Base-by-base conservation (phyloP, 805 yeast species). In the Soucietia sequanensis region DNA sequence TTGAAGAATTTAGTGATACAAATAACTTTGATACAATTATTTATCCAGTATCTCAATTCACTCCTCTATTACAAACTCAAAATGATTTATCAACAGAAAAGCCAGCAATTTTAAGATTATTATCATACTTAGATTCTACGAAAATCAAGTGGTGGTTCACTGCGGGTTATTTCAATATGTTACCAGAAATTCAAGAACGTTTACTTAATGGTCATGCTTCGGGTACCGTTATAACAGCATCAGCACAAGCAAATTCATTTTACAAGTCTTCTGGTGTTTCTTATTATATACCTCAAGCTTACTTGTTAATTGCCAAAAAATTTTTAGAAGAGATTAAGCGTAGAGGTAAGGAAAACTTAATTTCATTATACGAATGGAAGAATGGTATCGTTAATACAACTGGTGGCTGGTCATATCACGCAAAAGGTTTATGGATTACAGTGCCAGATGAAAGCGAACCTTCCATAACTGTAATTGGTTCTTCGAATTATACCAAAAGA, bases 351-450 rank as follows among this genome's bases (percentile, higher is more conserved):
- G 62, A 67, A 12, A 38, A 63, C 2, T 46, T 65, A 23, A 79
- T 91, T 20, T 58, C 63, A 13, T 63, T 93, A 23, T 70, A 70
- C 37, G 98, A 91, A 58, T 93, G 99, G 99, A 74, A 76, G 50
- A 78, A 76, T 31, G 99, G 99, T 1, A 66, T 79, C 3, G 95
- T 88, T 3, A 87, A 88, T 52, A 75, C 84, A 6, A 75, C 80
- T 0, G 74, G 69, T 19, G 99, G 99, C 1, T 91, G 99, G 98
- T 86, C 97, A 0, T 93, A 93, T 58, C 99, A 93, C 54, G 98
- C 99, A 10, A 93, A 93, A 55, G 99, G 99, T 1, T 64, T 91
- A 4, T 93, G 98, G 98, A 62, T 86, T 0, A 68, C 76, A 6
- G 65, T 68, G 9, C 84, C 88, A 0, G 69, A 62, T 2, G 83